Percentiles rank a stretch among this genome's conserved stretches.
Evolutionary conservation across 2,329 filamentous ascomycete genomes (phyloP).

Genomic region (Cytospora piceae): DNA sequence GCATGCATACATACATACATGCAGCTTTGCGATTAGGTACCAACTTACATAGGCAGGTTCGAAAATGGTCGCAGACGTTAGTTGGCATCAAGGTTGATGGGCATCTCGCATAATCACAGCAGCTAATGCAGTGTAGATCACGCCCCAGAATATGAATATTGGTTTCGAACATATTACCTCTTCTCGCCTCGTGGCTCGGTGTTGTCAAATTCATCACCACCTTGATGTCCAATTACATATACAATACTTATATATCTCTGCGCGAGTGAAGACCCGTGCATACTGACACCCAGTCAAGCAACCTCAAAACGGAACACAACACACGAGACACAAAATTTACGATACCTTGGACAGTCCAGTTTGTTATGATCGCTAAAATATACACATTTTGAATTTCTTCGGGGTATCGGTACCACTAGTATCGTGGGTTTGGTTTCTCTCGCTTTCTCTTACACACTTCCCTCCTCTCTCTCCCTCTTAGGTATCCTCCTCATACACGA

Average conservation of each 20-base stretch:
- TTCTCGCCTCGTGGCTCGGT: neutral
- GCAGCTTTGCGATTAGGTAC: neutral
- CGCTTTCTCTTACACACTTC: too few relatives aligned
- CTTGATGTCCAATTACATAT: too few relatives aligned
- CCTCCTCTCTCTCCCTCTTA: neutral
- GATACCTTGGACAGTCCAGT: neutral
- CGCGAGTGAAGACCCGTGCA: too few relatives aligned
- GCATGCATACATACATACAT: too few relatives aligned
- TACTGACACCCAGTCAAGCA: too few relatives aligned
- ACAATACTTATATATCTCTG: too few relatives aligned
- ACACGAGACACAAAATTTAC: neutral
- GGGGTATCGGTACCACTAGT: neutral
- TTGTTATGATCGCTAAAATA: neutral
- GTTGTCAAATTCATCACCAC: neutral
- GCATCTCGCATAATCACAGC: too few relatives aligned
- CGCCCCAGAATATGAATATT: neutral
- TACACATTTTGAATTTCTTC: neutral
- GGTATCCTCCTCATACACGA: neutral
- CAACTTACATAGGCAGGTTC: too few relatives aligned
- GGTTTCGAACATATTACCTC: neutral
- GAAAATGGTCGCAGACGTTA: neutral
- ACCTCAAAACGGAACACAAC: too few relatives aligned
- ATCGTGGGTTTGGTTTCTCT: too few relatives aligned
- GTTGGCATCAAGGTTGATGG: too few relatives aligned
- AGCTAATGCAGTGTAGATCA: neutral